Percentiles rank a stretch among this genome's conserved stretches.
These are phyloP conservation scores for Russula olivacea DNA, from an alignment of 768 basidiomycete genomes.

Conservation along the genomic window DNA sequence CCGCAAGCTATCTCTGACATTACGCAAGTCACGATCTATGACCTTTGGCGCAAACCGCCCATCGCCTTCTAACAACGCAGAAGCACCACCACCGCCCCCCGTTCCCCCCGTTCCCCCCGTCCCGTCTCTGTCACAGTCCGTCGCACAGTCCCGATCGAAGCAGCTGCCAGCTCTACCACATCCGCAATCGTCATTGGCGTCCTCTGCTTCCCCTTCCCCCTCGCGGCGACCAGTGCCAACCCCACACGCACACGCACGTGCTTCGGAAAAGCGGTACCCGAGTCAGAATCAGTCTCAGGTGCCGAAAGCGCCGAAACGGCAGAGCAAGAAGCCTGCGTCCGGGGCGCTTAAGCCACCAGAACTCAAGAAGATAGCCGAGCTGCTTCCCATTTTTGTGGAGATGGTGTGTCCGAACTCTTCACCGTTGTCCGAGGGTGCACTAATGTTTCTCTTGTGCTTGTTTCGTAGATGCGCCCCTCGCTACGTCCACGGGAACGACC, in stretches of 20 bases:
- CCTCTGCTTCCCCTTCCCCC: neutral
- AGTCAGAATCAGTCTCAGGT: constrained; percentile 14
- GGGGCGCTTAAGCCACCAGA: constrained; percentile 64
- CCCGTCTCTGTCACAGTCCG: constrained; percentile 31
- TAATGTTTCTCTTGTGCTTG: neutral
- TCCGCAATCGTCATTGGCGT: neutral
- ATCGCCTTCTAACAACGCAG: constrained; percentile 28
- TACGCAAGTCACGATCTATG: constrained; percentile 45
- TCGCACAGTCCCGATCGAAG: neutral
- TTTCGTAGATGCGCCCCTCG: constrained; percentile 20
- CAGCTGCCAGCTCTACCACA: neutral
- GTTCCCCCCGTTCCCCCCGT: constrained; percentile 25
- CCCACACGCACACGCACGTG: neutral
- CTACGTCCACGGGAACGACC: constrained; percentile 6
- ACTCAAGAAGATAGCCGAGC: constrained; percentile 65
- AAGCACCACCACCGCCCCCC: constrained; percentile 34
- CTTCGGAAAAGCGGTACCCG: constrained; percentile 12
- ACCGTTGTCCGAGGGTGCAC: neutral
- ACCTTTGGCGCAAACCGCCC: constrained; percentile 26
- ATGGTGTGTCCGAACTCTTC: constrained; percentile 52
- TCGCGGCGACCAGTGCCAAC: neutral
- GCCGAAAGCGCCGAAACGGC: constrained; percentile 25
- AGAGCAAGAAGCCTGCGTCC: constrained; percentile 40
- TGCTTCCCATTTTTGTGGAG: constrained; percentile 88
- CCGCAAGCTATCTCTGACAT: constrained; percentile 31